These are phyloP conservation scores for Picea glauca DNA, from an alignment of 75 land plant genomes.

Conservation along the genomic window DNA sequence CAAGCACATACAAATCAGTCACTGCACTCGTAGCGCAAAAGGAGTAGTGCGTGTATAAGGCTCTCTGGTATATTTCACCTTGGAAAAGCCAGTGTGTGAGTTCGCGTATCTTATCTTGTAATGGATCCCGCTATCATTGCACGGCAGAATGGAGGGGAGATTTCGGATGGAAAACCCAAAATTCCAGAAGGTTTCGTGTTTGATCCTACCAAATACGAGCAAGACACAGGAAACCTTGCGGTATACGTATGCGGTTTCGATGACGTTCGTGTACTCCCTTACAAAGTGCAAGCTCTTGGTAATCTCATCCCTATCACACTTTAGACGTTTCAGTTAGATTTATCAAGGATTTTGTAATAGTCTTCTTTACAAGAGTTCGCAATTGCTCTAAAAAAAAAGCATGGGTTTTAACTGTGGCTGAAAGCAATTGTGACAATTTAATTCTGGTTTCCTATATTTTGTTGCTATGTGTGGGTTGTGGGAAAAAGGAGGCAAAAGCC, in stretches of 20 bases:
- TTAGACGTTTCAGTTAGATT: background rate
- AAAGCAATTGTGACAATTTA: background rate
- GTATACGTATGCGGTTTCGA: constrained; percentile 4
- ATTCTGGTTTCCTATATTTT: background rate
- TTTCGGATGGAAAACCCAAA: background rate
- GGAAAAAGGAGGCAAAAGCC: background rate
- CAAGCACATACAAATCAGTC: too few relatives aligned
- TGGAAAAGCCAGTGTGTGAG: too few relatives aligned
- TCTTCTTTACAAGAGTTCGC: background rate
- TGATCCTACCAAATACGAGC: background rate
- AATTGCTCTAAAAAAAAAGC: background rate
- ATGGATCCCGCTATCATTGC: too few relatives aligned
- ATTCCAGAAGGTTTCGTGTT: constrained; percentile 5
- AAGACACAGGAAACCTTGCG: background rate
- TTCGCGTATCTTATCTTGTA: too few relatives aligned
- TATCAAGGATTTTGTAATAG: background rate
- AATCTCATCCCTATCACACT: background rate
- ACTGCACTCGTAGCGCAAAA: too few relatives aligned
- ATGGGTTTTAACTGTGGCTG: background rate
- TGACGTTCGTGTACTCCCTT: constrained; percentile 3
- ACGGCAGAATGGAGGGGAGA: too few relatives aligned
- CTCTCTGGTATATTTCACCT: too few relatives aligned
- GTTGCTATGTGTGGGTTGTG: background rate
- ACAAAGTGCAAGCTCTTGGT: background rate
- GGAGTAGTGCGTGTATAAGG: too few relatives aligned